Conservation (phyloP, 257 asterid genomes). For the Cinchona pubescens region DNA sequence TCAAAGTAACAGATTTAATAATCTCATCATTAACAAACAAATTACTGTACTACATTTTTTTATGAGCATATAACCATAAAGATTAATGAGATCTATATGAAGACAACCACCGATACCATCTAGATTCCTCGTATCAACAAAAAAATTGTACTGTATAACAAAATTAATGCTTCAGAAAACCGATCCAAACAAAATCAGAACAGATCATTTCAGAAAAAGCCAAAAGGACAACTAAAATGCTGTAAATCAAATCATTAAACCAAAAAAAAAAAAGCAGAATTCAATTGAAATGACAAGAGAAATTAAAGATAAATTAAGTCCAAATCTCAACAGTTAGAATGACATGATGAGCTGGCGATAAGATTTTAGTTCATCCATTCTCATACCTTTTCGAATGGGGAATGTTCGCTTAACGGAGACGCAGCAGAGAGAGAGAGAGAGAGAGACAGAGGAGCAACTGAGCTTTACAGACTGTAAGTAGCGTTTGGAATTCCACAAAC, state of each 20-base stretch:
- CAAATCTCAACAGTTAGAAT: neutral
- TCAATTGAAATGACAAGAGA: neutral
- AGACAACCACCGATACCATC: neutral
- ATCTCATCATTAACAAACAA: neutral
- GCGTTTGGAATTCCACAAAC: too few relatives aligned
- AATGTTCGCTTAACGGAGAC: slow-evolving; percentile 17
- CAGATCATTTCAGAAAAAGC: slow-evolving; percentile 4
- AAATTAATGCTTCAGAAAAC: neutral
- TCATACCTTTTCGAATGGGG: neutral
- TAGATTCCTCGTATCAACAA: neutral
- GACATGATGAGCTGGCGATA: neutral
- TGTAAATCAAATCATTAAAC: neutral
- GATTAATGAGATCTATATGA: neutral
- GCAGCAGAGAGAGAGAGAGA: slow-evolving; percentile 1
- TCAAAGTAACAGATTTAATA: neutral
- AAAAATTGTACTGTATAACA: neutral
- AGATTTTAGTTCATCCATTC: slow-evolving; percentile 5
- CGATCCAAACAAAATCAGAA: slow-evolving; percentile 16
- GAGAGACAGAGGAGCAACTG: slow-evolving; percentile 2
- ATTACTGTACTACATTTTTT: neutral
- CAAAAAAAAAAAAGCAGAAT: neutral
- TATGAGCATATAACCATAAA: neutral
- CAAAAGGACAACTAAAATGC: neutral
- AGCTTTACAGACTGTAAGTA: too few relatives aligned
- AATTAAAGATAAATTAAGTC: neutral